Conservation (phyloP, 176 grass and related monocot genomes). For the Oryza longistaminata region DNA sequence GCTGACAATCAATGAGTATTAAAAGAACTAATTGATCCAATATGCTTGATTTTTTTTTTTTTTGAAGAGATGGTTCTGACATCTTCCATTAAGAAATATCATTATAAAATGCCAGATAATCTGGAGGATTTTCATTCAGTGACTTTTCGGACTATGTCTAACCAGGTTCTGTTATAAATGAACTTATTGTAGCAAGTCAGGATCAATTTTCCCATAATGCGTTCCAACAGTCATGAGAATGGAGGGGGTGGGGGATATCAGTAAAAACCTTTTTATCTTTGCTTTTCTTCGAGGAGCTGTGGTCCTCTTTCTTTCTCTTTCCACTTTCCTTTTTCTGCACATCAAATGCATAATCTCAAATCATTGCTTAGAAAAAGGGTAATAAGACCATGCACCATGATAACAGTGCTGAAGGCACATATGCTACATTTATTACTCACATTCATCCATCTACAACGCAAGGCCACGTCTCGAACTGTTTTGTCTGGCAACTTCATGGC, state of each 20-base stretch:
- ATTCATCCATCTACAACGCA: slow-evolving; percentile 92
- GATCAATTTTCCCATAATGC: not conserved
- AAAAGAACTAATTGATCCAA: not conserved
- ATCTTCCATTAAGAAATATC: slow-evolving; percentile 13
- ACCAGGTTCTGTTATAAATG: slow-evolving; percentile 7
- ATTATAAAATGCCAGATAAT: not conserved
- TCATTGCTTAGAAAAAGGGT: slow-evolving; percentile 23
- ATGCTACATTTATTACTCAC: slow-evolving; percentile 53
- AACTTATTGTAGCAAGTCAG: not conserved
- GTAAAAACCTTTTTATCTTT: slow-evolving; percentile 93
- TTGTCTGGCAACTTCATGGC: slow-evolving; percentile 83
- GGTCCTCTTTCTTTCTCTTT: slow-evolving; percentile 95
- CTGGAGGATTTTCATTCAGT: not conserved
- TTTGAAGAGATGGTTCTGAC: not conserved
- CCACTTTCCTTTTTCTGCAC: slow-evolving; percentile 92
- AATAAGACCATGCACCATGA: not conserved
- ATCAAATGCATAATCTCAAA: slow-evolving; percentile 29
- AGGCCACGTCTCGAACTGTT: slow-evolving; percentile 89
- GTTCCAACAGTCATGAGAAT: slow-evolving; percentile 12
- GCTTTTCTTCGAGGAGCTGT: slow-evolving; percentile 76
- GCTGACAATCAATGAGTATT: not conserved
- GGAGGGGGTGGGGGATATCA: not conserved
- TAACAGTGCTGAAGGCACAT: slow-evolving; percentile 11
- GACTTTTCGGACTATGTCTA: slow-evolving; percentile 10
- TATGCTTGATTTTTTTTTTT: not conserved